Evolutionary conservation across 2,329 filamentous ascomycete genomes (phyloP), one percentile per base, ranked within the genome.

Genomic region (Samsoniella hepiali): DNA sequence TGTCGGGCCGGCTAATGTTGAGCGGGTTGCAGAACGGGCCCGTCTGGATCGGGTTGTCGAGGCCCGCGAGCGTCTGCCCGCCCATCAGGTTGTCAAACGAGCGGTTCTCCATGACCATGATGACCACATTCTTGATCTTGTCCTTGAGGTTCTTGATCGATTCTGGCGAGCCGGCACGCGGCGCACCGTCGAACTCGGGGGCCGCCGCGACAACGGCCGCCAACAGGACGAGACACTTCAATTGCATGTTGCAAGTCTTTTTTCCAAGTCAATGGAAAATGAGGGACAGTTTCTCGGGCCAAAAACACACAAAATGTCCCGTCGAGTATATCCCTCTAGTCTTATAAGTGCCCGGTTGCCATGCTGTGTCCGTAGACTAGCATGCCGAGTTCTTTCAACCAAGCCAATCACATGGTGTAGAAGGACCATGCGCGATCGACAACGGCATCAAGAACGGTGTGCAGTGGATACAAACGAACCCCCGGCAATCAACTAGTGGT

Each of bases 61-160:
- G 66, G 32, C 76, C 76, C 15, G 68, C 63, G 17, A 72, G 66
- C 15, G 67, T 76, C 69, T 78, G 75, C 9, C 77, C 78, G 62
- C 78, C 78, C 5, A 79, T 69, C 8, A 80, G 65, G 68, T 79
- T 80, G 67, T 80, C 78, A 31, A 79, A 68, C 0, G 78, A 79
- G 59, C 77, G 77, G 68, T 79, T 79, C 67, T 79, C 78, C 73
- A 78, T 74, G 10, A 80, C 78, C 22, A 82, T 70, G 32, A 81
- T 75, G 54, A 82, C 79, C 6, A 80, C 78, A 66, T 79, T 78
- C 70, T 81, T 81, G 70, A 82, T 81, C 63, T 77, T 77, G 44
- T 66, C 69, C 62, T 72, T 74, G 68, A 72, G 64, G 63, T 68
- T 69, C 22, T 62, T 47, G 61, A 71, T 66, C 10, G 69, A 69